Base-by-base conservation (phyloP, 805 yeast species). In the Hanseniaspora jakobsenii region DNA sequence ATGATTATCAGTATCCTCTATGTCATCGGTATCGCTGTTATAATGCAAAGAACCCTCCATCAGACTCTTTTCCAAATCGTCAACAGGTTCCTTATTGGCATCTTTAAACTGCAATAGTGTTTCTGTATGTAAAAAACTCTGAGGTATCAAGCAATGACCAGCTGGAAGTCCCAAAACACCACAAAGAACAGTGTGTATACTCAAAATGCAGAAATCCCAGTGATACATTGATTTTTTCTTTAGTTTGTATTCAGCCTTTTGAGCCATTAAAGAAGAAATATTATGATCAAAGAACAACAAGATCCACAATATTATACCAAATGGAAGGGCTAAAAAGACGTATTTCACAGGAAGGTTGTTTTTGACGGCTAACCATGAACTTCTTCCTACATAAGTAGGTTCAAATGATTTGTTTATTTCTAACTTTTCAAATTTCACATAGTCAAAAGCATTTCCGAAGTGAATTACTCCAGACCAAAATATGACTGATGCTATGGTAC, bases 71-170 rank as follows among this genome's bases (percentile, higher is more conserved):
- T 49, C 47, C 16, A 55, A 48, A 13, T 47, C 24, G 24, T 47
- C 49, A 13, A 16, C 46, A 14, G 26, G 56, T 56, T 13, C 48
- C 42, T 65, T 64, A 8, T 59, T 57, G 4, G 41, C 59, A 57
- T 41, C 70, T 69, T 50, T 69, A 69, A 28, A 45, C 3, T 81
- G 76, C 32, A 84, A 71, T 24, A 89, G 62, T 0, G 95, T 75
- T 32, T 71, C 73, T 0, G 97, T 86, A 54, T 89, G 98, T 28
- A 91, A 58, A 2, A 97, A 97, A 0, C 98, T 97, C 60, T 89
- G 98, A 1, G 98, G 98, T 35, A 89, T 89, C 26, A 89, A 66
- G 0, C 98, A 98, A 61, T 91, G 91, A 0, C 97, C 97, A 2
- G 96, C 86, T 0, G 97, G 98, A 2, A 91, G 69, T 0, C 97